Evolutionary conservation across 1,284 basidiomycete species (phyloP).

Genomic region (Irpex lacteus): DNA sequence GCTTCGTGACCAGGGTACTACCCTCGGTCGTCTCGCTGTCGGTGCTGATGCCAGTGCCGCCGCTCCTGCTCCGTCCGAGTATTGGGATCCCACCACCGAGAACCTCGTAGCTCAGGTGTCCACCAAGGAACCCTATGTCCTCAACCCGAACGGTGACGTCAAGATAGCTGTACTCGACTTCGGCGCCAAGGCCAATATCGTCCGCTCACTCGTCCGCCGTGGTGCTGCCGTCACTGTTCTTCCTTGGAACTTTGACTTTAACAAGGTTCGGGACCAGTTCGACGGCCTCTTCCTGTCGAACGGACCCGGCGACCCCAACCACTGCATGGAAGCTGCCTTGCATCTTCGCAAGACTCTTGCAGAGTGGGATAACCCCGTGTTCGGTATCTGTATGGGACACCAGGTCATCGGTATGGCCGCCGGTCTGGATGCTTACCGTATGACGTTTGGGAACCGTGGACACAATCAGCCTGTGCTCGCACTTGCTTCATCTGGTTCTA

Average conservation of each 20-base stretch:
- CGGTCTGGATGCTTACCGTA: constrained; percentile 93
- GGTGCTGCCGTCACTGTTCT: constrained; percentile 93
- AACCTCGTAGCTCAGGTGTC: constrained; percentile 95
- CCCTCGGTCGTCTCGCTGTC: constrained; percentile 87
- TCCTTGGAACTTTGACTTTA: constrained; percentile 98
- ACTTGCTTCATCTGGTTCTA: constrained; percentile 84
- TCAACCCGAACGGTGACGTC: constrained; percentile 87
- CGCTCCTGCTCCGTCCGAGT: constrained; percentile 64
- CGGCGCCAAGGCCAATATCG: constrained; percentile 96
- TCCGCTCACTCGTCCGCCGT: constrained; percentile 88
- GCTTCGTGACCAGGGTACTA: constrained; percentile 96
- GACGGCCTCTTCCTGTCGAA: constrained; percentile 98
- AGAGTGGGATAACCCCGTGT: constrained; percentile 93
- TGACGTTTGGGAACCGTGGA: constrained; percentile 98
- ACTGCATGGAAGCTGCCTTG: constrained; percentile 84
- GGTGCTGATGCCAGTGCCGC: constrained; percentile 72
- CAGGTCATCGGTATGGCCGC: constrained; percentile 97
- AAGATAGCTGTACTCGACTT: constrained; percentile 97
- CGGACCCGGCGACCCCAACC: constrained; percentile 92
- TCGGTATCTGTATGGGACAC: constrained; percentile 99
- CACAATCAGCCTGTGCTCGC: constrained; percentile 99
- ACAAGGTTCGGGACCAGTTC: constrained; percentile 83
- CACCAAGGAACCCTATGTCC: constrained; percentile 79
- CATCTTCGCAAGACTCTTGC: constrained; percentile 78
- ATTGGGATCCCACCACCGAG: constrained; percentile 90